Conservation (phyloP, 164 flowering plant species). For the Aristolochia contorta region DNA sequence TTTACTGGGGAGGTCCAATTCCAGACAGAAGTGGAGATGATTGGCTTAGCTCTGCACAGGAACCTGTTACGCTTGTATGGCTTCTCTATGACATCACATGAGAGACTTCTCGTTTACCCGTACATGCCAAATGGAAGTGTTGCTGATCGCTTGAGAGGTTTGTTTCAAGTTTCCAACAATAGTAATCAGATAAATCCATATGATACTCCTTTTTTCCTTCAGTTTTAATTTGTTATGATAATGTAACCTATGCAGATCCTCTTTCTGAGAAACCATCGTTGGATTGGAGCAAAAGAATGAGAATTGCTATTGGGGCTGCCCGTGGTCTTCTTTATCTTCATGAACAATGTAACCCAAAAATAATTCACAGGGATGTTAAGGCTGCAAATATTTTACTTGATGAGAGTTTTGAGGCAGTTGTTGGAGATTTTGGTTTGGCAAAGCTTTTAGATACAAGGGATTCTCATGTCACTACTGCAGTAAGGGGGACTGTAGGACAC, state of each 20-base stretch:
- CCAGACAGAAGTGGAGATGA: constrained; percentile 99
- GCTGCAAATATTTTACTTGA: constrained; percentile 95
- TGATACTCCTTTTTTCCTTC: not conserved
- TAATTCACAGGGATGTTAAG: constrained; percentile 95
- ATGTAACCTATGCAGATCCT: constrained; percentile 30
- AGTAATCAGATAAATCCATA: not conserved
- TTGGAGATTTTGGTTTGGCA: constrained; percentile 97
- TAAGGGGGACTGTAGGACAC: constrained; percentile 92
- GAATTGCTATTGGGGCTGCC: constrained; percentile 77
- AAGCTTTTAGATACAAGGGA: constrained; percentile 75
- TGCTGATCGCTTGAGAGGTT: constrained; percentile 94
- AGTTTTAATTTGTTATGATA: not conserved
- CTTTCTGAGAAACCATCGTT: constrained; percentile 48
- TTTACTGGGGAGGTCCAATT: constrained; percentile 92
- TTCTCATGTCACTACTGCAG: constrained; percentile 97
- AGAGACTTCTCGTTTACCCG: constrained; percentile 88
- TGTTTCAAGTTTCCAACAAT: not conserved
- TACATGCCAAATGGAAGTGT: constrained; percentile 98
- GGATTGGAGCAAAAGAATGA: constrained; percentile 82
- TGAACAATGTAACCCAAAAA: constrained; percentile 86
- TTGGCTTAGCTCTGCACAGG: constrained; percentile 87
- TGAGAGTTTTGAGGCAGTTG: constrained; percentile 88
- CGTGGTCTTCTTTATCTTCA: constrained; percentile 89
- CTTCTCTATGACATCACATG: constrained; percentile 80
- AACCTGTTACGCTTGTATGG: constrained; percentile 89